phyloP scores from a whole-genome alignment of 202 grass and related monocot genomes.

The Dendrocalamus latiflorus region DNA sequence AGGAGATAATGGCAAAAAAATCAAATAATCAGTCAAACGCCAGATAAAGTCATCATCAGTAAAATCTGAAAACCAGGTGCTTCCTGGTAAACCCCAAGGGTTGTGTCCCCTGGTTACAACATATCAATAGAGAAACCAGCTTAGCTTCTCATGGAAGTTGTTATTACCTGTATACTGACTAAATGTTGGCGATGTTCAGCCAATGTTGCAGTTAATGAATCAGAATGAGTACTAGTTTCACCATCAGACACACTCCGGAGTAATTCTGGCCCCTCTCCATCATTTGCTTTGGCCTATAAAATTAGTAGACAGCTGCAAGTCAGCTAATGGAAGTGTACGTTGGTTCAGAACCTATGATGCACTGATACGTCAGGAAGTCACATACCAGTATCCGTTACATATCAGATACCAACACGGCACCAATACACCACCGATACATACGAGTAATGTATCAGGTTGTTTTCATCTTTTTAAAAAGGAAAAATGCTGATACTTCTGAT shows the following conservation, averaged over 20 bases:
- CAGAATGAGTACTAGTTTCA: conserved; percentile 75
- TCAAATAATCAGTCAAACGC: conserved; percentile 30
- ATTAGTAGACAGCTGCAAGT: conserved; percentile 18
- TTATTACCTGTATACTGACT: conserved; percentile 94
- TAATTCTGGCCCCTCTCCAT: conserved; percentile 95
- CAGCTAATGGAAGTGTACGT: neutral
- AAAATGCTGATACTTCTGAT: neutral
- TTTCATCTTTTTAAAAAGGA: neutral
- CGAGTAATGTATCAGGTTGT: neutral
- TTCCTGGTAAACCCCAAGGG: neutral
- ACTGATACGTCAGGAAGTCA: neutral
- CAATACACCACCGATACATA: neutral
- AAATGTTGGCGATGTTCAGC: conserved; percentile 97
- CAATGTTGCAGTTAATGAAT: conserved; percentile 82
- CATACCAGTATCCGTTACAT: neutral
- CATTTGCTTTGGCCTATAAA: conserved; percentile 89
- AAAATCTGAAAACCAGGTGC: conserved; percentile 19
- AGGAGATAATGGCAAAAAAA: conserved; percentile 24
- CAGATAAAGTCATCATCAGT: neutral
- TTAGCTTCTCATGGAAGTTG: neutral
- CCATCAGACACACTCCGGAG: conserved; percentile 65
- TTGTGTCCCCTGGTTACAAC: neutral
- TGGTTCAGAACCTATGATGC: conserved; percentile 7
- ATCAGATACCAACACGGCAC: neutral
- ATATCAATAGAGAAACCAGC: neutral